These are phyloP conservation scores for Myrmaecium sp. DNA, from an alignment of 2,329 filamentous ascomycete species.

Conservation along the genomic window DNA sequence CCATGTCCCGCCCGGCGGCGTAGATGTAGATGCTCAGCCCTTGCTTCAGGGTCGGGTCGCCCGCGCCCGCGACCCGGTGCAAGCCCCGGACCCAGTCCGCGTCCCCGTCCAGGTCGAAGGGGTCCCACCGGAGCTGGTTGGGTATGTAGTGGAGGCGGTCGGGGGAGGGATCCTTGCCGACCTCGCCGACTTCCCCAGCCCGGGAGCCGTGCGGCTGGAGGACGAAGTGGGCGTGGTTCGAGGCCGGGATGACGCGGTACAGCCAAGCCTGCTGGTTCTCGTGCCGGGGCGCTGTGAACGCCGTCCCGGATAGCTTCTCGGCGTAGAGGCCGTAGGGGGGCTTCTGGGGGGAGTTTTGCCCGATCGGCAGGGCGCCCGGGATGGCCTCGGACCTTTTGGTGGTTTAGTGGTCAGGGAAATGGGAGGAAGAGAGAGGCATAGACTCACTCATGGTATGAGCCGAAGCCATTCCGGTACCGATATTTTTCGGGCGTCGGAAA, in stretches of 20 bases:
- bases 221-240: slow-evolving; percentile 40
- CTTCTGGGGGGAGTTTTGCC: slow-evolving; percentile 69
- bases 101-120: slow-evolving; percentile 53
- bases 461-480: slow-evolving; percentile 64
- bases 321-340: slow-evolving; percentile 63
- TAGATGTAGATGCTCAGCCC: slow-evolving; percentile 71
- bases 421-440: slow-evolving; percentile 2
- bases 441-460: slow-evolving; percentile 56
- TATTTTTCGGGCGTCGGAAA: slow-evolving; percentile 53
- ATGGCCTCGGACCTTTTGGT: slow-evolving; percentile 53
- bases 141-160: slow-evolving; percentile 56
- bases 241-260: slow-evolving; percentile 38
- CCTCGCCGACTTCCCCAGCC: too few relatives aligned
- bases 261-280: slow-evolving; percentile 43
- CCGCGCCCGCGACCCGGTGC: slow-evolving; percentile 59
- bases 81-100: slow-evolving; percentile 54
- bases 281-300: slow-evolving; percentile 39
- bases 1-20: slow-evolving; percentile 64
- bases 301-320: slow-evolving; percentile 48
- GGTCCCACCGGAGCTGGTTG: slow-evolving; percentile 68
- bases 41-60: slow-evolving; percentile 61
- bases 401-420: slow-evolving; percentile 3
- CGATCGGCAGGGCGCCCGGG: slow-evolving; percentile 55
- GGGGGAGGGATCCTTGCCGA: too few relatives aligned
- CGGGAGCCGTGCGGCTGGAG: slow-evolving; percentile 28